Base-by-base conservation (phyloP, 257 asterid genomes). In the Solanum medicagineum region DNA sequence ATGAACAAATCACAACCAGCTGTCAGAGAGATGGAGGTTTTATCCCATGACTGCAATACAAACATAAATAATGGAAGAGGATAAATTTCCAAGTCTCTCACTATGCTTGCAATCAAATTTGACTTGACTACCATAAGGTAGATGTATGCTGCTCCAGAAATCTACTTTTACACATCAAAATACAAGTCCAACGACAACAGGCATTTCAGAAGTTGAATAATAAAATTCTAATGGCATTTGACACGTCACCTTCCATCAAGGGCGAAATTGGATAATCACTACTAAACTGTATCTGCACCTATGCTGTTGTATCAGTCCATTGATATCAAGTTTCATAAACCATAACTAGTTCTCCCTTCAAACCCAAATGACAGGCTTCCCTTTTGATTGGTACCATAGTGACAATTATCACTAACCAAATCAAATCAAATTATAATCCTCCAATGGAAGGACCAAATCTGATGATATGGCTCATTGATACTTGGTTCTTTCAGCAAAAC, bases 1-100 rank as follows among this genome's bases (percentile, higher is more conserved):
- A 95, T 92, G 92, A 96, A 96, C 84, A 94, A 92, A 87, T 95
- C 98, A 84, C 97, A 96, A 17, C 97, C 98, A 85, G 98, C 98
- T 26, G 98, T 91, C 90, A 96, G 86, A 81, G 99, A 96, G 90
- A 95, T 95, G 19, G 98, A 95, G 84, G 99, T 95, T n/a, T 94
- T 90, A 88, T 96, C 99, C 98, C 97, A 96, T 65, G 96, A 92
- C 99, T 95, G 92, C 80, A 44, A 87, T 65, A 74, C 85, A 77
- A 24, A 86, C 17, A 86, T 1, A 81, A 80, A 62, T 6, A 14
- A 42, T 70, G 62, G 29, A 79, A 53, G 13, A 49, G 5, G 65
- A 16, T 79, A 79, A 26, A 15, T 24, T 26, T 79, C 83, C 24
- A 47, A 24, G 45, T 75, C 9, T 49, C 24, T 75, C 24, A 24